Base-by-base conservation (phyloP, 805 yeast species). In the Candida tallmaniae region DNA sequence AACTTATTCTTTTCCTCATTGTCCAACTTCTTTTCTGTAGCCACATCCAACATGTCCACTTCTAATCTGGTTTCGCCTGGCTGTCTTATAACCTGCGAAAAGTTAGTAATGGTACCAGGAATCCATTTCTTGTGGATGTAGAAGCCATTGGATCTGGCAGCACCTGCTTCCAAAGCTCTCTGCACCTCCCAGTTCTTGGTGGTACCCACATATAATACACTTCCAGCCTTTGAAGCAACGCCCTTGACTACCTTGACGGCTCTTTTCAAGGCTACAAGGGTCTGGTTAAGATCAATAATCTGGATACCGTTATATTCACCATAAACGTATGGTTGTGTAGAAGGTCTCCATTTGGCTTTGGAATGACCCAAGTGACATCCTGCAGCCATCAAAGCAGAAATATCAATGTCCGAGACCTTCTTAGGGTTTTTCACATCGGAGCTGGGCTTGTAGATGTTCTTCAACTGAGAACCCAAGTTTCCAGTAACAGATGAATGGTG, bases 331-430 rank as follows among this genome's bases (percentile, higher is more conserved):
- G 94, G 89, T 58, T 88, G 90, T 33, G 89, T 85, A 18, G 83
- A 73, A 7, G 88, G 78, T 47, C 94, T 78, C 76, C 80, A 83
- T 41, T 81, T 66, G 3, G 82, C 68, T 23, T 77, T 81, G n/a
- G 95, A 74, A 48, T 90, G 97, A 19, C 98, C 98, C 46, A 93
- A 66, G 58, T 93, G 98, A 29, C 90, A 90, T 34, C 96, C 97
- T 0, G 97, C 86, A 3, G 96, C 90, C 58, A 90, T 57, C 34
- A 93, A 69, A 38, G 78, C 78, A 20, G 86, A 66, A 23, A 88
- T 66, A 2, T 90, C 71, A 9, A 85, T 54, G 37, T 83, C 76
- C 15, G 71, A 59, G 15, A 77, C 65, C 10, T 66, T 48, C 23
- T 73, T 64, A 12, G 96, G 95, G 16, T 67, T 60, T 29, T 68